A percentile compares a stretch with the other conserved stretches of the same genome.
phyloP scores from a whole-genome alignment of 1,284 basidiomycete species.

The Malassezia sp. region DNA sequence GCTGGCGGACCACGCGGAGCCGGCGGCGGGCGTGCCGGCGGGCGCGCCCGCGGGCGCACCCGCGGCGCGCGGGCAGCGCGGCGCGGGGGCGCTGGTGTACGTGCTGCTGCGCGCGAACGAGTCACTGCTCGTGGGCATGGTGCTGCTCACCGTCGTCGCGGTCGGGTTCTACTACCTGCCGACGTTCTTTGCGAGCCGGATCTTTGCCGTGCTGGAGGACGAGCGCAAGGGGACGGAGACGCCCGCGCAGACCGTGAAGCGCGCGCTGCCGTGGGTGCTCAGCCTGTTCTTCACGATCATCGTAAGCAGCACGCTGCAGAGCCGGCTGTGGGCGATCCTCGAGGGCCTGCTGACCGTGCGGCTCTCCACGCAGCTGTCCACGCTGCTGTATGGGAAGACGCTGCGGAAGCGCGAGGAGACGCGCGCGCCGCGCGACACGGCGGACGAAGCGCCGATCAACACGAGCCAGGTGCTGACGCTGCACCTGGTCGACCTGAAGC shows the following conservation, averaged over 20 bases:
- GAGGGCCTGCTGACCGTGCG: slow-evolving; percentile 10
- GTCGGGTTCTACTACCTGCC: slow-evolving; percentile 13
- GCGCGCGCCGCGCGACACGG: not conserved
- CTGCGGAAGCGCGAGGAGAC: slow-evolving; percentile 1
- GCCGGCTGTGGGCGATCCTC: slow-evolving; percentile 10
- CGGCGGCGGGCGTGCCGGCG: not conserved
- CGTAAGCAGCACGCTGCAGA: slow-evolving; percentile 14
- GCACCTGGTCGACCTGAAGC: slow-evolving; percentile 13
- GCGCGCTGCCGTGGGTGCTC: slow-evolving; percentile 9
- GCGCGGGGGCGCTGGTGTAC: not conserved
- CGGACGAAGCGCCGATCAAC: not conserved
- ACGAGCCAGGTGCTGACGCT: slow-evolving; percentile 13
- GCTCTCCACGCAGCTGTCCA: slow-evolving; percentile 13
- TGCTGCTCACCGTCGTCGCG: slow-evolving; percentile 1
- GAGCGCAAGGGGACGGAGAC: not conserved
- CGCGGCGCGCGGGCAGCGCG: not conserved
- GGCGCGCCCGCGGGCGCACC: not conserved
- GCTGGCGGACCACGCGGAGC: too few relatives aligned
- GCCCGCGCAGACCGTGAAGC: not conserved
- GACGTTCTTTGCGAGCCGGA: slow-evolving; percentile 10
- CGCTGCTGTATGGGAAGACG: slow-evolving; percentile 14
- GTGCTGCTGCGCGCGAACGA: slow-evolving; percentile 6
- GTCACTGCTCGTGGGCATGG: not conserved
- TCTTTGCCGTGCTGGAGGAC: slow-evolving; percentile 8
- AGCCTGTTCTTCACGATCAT: slow-evolving; percentile 10